Evolutionary conservation across 2,329 filamentous ascomycete genomes (phyloP).

Genomic region (Hawksworthiomyces lignivorus): DNA sequence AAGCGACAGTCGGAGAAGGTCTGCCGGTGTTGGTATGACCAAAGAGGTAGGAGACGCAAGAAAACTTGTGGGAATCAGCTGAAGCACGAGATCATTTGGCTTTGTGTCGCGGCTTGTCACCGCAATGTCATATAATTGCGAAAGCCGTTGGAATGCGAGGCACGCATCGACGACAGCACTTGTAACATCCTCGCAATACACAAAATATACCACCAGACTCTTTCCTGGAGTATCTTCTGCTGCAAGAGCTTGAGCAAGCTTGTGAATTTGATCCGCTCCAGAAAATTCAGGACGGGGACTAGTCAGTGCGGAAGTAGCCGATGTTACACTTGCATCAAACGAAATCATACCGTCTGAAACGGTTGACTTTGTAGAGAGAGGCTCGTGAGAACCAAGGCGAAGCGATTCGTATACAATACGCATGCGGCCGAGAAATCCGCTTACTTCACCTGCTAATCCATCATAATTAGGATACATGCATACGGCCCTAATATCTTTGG

Average conservation of each 20-base stretch:
- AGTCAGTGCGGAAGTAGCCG: constrained; percentile 16
- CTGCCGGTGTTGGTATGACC: constrained; percentile 52
- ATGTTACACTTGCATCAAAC: constrained; percentile 27
- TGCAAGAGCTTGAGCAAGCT: constrained; percentile 38
- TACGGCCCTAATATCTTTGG: constrained; percentile 63
- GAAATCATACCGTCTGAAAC: constrained; percentile 42
- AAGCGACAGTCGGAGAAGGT: constrained; percentile 57
- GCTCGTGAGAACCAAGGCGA: constrained; percentile 60
- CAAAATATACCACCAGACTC: constrained; percentile 69
- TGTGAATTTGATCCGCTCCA: constrained; percentile 40
- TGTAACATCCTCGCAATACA: constrained; percentile 59
- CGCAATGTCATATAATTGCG: constrained; percentile 51
- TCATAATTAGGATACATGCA: constrained; percentile 63
- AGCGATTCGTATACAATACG: constrained; percentile 66
- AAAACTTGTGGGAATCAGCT: constrained; percentile 63
- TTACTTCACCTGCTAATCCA: constrained; percentile 53
- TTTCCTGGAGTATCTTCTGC: constrained; percentile 35
- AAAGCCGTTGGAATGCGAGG: constrained; percentile 64
- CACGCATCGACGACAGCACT: constrained; percentile 62
- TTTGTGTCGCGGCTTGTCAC: constrained; percentile 24
- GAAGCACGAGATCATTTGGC: constrained; percentile 63
- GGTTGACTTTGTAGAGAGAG: constrained; percentile 34
- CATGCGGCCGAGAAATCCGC: constrained; percentile 59
- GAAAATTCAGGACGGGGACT: constrained; percentile 35
- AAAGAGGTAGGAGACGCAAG: constrained; percentile 57